Base-by-base conservation (phyloP, 768 basidiomycete species). In the Auriscalpium orientale region DNA sequence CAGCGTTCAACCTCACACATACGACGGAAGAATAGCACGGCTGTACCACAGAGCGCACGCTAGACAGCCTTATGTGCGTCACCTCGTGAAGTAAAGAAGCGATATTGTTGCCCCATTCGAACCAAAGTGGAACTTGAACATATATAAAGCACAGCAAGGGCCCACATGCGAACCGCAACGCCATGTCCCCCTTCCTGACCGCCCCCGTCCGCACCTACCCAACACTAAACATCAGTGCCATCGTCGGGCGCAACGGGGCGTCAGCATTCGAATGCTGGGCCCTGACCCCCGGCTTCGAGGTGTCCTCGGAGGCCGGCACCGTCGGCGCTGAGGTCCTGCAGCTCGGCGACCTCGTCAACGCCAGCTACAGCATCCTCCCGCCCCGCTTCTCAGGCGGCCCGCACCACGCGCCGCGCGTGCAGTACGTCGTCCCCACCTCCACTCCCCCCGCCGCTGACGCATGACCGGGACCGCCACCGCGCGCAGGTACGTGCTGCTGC, bases 301-400 rank as follows among this genome's bases (percentile, higher is more conserved):
- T 53, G 13, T 68, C 67, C 9, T 20, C 54, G 4, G 59, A 60
- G 46, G 21, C 63, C 16, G 67, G 68, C 38, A 69, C 67, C 18
- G 46, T 51, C 3, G 67, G 68, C 4, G 66, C 67, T 34, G 56
- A 57, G 12, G 57, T 57, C 46, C 40, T 68, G 28, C 55, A 63
- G 55, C 54, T 69, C 38, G 65, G 66, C 4, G 44, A 53, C 44
- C 46, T 67, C 40, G 54, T 64, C 28, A 67, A 66, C 61, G 62
- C 58, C 53, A 66, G 58, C n/a, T 65, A 62, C 57, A 57, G 65
- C 5, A 58, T 67, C 21, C 22, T 67, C 46, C 66, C 80, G 4
- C 77, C 80, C 0, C 59, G 76, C 20, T 81, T 79, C 15, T 76
- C 79, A 58, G 75, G 76, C 9, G 80, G 81, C 36, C 75, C 79